Base-by-base conservation (phyloP, 2,329 filamentous ascomycete genomes). In the Cercospora sp. region DNA sequence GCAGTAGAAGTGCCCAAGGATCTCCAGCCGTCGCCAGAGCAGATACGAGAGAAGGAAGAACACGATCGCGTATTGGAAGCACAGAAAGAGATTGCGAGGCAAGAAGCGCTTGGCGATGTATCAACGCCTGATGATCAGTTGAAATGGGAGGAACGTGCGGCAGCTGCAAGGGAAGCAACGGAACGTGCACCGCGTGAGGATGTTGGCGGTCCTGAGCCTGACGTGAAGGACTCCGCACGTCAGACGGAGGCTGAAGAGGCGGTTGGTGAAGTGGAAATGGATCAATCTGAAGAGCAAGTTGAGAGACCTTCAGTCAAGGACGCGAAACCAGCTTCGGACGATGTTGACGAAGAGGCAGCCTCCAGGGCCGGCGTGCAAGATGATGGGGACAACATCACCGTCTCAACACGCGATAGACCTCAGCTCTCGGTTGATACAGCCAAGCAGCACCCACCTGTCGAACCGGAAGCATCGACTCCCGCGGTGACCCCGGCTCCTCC, bases 61-160 rank as follows among this genome's bases (percentile, higher is more conserved):
- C 85, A 86, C 53, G 87, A 86, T 72, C 78, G 83, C 16, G 74
- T 78, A 3, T 84, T 88, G 37, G 80, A 80, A 21, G 83, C 85
- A 24, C 81, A 84, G 68, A 83, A 83, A 73, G 81, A 81, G 37
- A 78, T 79, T 63, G 84, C 83, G 55, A 77, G 80, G 45, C 75
- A 79, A 73, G 70, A 82, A 68, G 76, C 82, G 66, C 69, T 81
- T 71, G 74, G 81, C 75, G 76, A 82, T 73, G 75, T 78, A 68
- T 83, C 84, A 9, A 87, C 85, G 18, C 85, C 87, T 2, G 87
- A 89, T 71, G 84, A 87, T 68, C 87, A 89, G 74, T 79, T 88
- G 71, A 84, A 79, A 45, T 76, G 84, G 68, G 84, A 86, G 74
- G 85, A 85, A 60, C 74, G 74, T 51, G 76, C 77, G 55, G 76